phyloP scores from a whole-genome alignment of 805 yeast species.

The Saccharomyces mikatae region DNA sequence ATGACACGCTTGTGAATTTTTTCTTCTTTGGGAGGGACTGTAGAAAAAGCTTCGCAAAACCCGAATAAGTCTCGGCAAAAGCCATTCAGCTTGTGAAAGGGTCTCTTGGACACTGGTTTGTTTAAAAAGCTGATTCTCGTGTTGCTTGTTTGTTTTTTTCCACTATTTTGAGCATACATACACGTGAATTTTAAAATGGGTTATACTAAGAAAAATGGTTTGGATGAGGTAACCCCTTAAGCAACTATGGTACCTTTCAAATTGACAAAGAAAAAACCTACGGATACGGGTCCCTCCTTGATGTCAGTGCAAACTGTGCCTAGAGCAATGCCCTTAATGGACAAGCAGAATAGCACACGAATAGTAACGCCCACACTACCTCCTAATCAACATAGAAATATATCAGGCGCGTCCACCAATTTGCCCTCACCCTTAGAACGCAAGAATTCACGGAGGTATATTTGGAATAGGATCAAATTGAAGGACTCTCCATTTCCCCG shows the following conservation, averaged over 20 bases:
- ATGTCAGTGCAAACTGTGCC: slow-evolving; percentile 6
- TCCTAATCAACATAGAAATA: slow-evolving; percentile 25
- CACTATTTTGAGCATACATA: background rate
- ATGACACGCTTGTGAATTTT: background rate
- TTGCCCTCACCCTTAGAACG: slow-evolving; percentile 1
- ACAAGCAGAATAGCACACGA: slow-evolving; percentile 9
- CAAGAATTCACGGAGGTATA: slow-evolving; percentile 33
- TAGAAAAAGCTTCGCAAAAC: background rate
- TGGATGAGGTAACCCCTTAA: background rate
- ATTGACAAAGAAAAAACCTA: slow-evolving; percentile 43
- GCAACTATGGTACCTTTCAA: slow-evolving; percentile 47
- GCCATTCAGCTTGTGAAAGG: background rate
- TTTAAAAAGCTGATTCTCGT: background rate
- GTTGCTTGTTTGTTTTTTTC: background rate
- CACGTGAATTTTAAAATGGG: background rate
- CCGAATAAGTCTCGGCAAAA: background rate
- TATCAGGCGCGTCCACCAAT: slow-evolving; percentile 24
- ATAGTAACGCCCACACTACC: slow-evolving; percentile 15
- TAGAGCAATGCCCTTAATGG: slow-evolving; percentile 7
- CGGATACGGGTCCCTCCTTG: slow-evolving; percentile 19
- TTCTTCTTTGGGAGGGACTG: background rate
- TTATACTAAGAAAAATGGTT: background rate
- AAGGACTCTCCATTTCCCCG: slow-evolving; percentile 85
- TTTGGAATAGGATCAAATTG: slow-evolving; percentile 62
- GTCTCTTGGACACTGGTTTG: background rate